Conservation (phyloP, 2,329 filamentous ascomycete species). For the Furcasterigmium sp. region DNA sequence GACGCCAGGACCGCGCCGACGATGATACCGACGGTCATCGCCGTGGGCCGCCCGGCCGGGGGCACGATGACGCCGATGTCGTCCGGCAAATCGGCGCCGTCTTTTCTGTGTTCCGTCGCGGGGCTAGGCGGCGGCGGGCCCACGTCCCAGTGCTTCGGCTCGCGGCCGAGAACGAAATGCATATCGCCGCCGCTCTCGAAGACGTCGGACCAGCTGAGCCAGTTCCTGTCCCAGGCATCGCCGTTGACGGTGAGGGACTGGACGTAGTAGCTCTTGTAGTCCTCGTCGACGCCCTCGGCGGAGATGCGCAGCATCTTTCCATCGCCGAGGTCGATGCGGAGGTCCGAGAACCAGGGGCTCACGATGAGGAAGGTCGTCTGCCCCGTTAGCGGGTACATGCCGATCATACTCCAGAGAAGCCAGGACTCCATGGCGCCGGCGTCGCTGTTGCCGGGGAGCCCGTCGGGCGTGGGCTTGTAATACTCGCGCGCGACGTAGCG, state of each 20-base stretch:
- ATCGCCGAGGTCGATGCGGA: conserved; percentile 53
- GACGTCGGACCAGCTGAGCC: conserved; percentile 62
- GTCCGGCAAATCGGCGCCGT: too few relatives aligned
- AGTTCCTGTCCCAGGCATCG: conserved; percentile 53
- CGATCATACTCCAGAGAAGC: conserved; percentile 64
- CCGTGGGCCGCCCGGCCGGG: too few relatives aligned
- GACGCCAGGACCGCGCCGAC: background rate
- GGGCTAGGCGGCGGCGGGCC: conserved; percentile 58
- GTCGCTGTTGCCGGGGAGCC: conserved; percentile 66
- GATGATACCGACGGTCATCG: background rate
- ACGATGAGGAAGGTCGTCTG: conserved; percentile 64
- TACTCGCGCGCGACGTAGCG: conserved; percentile 54
- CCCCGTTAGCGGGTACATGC: conserved; percentile 62
- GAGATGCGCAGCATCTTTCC: conserved; percentile 51
- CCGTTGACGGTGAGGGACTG: conserved; percentile 65
- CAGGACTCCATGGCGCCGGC: conserved; percentile 70
- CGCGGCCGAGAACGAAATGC: conserved; percentile 57
- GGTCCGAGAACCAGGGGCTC: conserved; percentile 56
- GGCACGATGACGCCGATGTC: too few relatives aligned
- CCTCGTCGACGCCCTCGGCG: conserved; percentile 40
- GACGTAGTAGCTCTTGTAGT: conserved; percentile 46
- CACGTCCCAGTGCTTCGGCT: conserved; percentile 50
- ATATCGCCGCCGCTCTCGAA: conserved; percentile 59
- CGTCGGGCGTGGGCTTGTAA: conserved; percentile 48
- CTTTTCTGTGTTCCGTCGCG: conserved; percentile 34